Conservation (phyloP, 129 eudicot species). For the Centaurea solstitialis region DNA sequence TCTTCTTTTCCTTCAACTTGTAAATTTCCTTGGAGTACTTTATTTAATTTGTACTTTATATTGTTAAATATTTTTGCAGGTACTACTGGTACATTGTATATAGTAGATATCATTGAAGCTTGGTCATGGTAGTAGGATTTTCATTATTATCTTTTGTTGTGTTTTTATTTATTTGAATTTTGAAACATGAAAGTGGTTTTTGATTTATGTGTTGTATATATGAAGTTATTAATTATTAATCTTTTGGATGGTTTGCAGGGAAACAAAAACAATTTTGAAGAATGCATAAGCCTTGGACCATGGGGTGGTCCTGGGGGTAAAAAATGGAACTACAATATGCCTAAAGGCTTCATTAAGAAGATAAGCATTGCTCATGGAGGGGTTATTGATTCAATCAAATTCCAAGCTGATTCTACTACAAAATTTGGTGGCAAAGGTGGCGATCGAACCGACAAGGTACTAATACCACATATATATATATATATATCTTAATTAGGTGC, state of each 20-base stretch:
- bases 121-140: neutral
- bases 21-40: too few relatives aligned
- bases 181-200: neutral
- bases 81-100: too few relatives aligned
- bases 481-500: neutral
- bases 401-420: neutral
- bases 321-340: neutral
- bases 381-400: neutral
- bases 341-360: neutral
- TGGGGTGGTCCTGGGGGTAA: neutral
- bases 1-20: too few relatives aligned
- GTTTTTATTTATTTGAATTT: too few relatives aligned
- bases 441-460: neutral
- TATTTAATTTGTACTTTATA: too few relatives aligned
- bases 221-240: too few relatives aligned
- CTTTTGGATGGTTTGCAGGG: neutral
- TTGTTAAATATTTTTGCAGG: neutral
- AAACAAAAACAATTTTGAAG: neutral
- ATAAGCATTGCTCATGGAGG: neutral
- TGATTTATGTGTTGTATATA: too few relatives aligned
- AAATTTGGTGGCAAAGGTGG: neutral
- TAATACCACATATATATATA: neutral
- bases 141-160: too few relatives aligned
- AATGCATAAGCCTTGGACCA: neutral
- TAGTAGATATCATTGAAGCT: neutral